phyloP scores from a whole-genome alignment of 2,329 filamentous ascomycete genomes.

The Davidsoniella neocaledoniae region DNA sequence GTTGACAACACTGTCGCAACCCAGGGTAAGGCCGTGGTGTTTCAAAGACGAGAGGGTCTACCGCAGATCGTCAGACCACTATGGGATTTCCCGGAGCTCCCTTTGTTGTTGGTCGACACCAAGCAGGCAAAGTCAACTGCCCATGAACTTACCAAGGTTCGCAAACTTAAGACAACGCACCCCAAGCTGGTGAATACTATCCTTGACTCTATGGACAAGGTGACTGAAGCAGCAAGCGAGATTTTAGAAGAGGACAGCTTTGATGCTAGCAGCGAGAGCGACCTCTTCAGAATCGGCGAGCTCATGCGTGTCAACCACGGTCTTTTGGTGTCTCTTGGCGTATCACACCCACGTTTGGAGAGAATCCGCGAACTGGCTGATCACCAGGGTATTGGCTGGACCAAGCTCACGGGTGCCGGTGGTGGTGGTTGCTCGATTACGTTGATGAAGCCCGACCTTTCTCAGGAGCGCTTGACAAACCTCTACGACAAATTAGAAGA shows the following conservation, averaged over 20 bases:
- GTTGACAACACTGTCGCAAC: conserved; percentile 94
- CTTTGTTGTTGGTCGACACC: conserved; percentile 79
- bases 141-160: conserved; percentile 75
- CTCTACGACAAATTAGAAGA: conserved; percentile 48
- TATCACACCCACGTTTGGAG: conserved; percentile 87
- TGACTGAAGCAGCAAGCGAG: conserved; percentile 38
- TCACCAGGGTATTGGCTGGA: conserved; percentile 81
- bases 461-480: conserved; percentile 36
- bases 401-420: conserved; percentile 88
- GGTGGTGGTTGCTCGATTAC: conserved; percentile 94
- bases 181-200: conserved; percentile 66
- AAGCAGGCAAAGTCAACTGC: conserved; percentile 73
- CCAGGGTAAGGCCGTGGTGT: conserved; percentile 86
- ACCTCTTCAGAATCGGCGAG: conserved; percentile 62
- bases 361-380: conserved; percentile 83
- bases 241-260: conserved; percentile 47
- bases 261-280: conserved; percentile 43
- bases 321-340: conserved; percentile 73
- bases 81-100: conserved; percentile 81
- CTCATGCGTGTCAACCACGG: conserved; percentile 91
- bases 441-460: conserved; percentile 53
- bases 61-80: conserved; percentile 48
- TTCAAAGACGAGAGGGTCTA: conserved; percentile 40
- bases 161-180: conserved; percentile 49
- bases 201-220: conserved; percentile 67